phyloP scores from a whole-genome alignment of 805 yeast species.

The Brettanomyces naardenensis region DNA sequence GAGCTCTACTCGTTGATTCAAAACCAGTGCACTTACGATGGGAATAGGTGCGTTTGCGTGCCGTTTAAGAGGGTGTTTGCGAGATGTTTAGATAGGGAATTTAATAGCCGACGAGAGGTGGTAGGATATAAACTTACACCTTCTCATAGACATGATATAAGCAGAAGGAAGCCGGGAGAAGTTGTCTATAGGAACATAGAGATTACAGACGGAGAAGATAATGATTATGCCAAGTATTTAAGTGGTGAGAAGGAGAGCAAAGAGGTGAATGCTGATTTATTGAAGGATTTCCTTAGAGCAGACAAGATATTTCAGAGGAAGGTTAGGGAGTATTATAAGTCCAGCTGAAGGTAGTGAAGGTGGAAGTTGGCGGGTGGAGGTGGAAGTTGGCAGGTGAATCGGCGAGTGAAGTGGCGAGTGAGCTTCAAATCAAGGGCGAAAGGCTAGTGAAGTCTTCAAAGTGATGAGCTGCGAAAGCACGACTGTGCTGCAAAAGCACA shows the following conservation, averaged over 20 bases:
- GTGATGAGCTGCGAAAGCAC: too few relatives aligned
- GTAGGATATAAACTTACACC: constrained; percentile 25
- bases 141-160: constrained; percentile 6
- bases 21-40: constrained; percentile 39
- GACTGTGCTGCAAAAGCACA: too few relatives aligned
- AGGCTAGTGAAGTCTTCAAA: too few relatives aligned
- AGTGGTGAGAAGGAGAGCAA: constrained; percentile 1
- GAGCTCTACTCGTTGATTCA: constrained; percentile 34
- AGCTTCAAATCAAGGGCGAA: too few relatives aligned
- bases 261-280: constrained; percentile 7
- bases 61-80: constrained; percentile 43
- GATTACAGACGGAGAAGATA: constrained; percentile 30
- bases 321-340: constrained; percentile 23
- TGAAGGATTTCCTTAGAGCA: constrained; percentile 24
- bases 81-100: constrained; percentile 29
- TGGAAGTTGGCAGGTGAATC: too few relatives aligned
- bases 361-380: too few relatives aligned
- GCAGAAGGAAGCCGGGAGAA: constrained; percentile 2
- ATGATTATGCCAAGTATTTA: constrained; percentile 15
- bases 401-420: too few relatives aligned
- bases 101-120: constrained; percentile 14
- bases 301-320: constrained; percentile 22
- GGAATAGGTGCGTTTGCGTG: constrained; percentile 33
- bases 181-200: constrained; percentile 27
- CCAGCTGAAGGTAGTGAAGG: too few relatives aligned